Percentiles rank a stretch among this genome's conserved stretches.
Conservation (phyloP, 176 grass and related monocot species). For the Raddia guianensis region DNA sequence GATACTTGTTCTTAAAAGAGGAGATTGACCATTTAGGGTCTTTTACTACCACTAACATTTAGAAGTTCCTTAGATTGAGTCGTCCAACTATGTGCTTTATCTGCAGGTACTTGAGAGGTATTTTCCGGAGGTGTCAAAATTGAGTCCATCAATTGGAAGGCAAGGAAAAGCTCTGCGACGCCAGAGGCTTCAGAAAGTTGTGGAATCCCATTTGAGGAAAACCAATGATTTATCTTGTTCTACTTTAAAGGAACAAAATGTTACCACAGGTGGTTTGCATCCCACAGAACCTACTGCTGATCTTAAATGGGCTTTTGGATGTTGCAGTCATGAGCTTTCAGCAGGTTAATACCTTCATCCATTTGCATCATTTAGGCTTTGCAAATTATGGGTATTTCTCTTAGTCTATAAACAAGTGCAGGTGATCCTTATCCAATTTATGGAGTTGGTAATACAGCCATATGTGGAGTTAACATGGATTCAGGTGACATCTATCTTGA, state of each 20-base stretch:
- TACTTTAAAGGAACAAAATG: slow-evolving; percentile 40
- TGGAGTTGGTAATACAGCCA: slow-evolving; percentile 23
- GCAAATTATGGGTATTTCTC: neutral
- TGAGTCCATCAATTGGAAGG: slow-evolving; percentile 86
- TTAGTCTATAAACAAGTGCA: slow-evolving; percentile 30
- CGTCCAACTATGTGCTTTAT: slow-evolving; percentile 3
- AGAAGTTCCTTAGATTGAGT: slow-evolving; percentile 3
- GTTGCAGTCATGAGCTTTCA: neutral
- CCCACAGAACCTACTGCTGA: slow-evolving; percentile 30
- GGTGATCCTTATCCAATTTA: slow-evolving; percentile 15
- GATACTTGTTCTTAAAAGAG: slow-evolving; percentile 16
- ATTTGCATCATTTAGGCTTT: slow-evolving; percentile 14
- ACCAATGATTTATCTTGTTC: slow-evolving; percentile 26
- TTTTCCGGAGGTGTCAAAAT: slow-evolving; percentile 67
- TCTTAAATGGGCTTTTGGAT: slow-evolving; percentile 18
- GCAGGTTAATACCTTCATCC: slow-evolving; percentile 20
- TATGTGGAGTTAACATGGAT: slow-evolving; percentile 20
- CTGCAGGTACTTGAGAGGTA: slow-evolving; percentile 75
- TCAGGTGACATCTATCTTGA: slow-evolving; percentile 38
- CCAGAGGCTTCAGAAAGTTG: slow-evolving; percentile 60
- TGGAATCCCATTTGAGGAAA: slow-evolving; percentile 54
- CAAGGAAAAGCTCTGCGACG: slow-evolving; percentile 88
- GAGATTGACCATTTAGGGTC: neutral
- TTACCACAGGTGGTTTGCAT: slow-evolving; percentile 22
- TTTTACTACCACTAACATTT: neutral